Evolutionary conservation across 129 eudicot species (phyloP).

Genomic region (Pseudognaphalium luteoalbum): DNA sequence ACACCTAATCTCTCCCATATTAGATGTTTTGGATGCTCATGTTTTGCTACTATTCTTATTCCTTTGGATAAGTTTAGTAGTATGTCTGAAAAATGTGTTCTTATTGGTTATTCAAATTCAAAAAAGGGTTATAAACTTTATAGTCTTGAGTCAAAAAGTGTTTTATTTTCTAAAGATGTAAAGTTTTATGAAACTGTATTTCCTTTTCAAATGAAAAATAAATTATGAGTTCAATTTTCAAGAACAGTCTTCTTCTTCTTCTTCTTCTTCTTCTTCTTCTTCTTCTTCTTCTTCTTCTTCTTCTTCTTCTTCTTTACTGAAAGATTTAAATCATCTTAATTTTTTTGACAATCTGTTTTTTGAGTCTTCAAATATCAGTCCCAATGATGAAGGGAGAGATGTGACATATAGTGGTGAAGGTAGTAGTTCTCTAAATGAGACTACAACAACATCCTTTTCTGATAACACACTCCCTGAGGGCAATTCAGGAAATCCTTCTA

Average conservation of each 20-base stretch:
- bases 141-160: not conserved
- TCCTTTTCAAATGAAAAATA: not conserved
- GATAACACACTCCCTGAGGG: too few species aligned
- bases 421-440: not conserved
- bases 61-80: too few species aligned
- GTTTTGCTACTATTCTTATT: not conserved
- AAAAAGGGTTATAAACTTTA: not conserved
- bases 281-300: too few species aligned
- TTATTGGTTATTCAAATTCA: not conserved
- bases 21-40: too few species aligned
- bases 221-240: too few species aligned
- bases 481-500: too few species aligned
- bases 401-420: not conserved
- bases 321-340: too few species aligned
- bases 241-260: accelerated
- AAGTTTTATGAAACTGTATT: not conserved
- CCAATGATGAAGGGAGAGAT: not conserved
- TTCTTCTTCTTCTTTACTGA: not conserved
- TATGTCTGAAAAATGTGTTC: too few species aligned
- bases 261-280: too few species aligned
- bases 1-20: too few species aligned
- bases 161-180: not conserved
- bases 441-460: not conserved
- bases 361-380: not conserved
- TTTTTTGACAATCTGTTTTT: not conserved